Base-by-base conservation (phyloP, 129 eudicot genomes). In the Helichrysum umbraculigerum region DNA sequence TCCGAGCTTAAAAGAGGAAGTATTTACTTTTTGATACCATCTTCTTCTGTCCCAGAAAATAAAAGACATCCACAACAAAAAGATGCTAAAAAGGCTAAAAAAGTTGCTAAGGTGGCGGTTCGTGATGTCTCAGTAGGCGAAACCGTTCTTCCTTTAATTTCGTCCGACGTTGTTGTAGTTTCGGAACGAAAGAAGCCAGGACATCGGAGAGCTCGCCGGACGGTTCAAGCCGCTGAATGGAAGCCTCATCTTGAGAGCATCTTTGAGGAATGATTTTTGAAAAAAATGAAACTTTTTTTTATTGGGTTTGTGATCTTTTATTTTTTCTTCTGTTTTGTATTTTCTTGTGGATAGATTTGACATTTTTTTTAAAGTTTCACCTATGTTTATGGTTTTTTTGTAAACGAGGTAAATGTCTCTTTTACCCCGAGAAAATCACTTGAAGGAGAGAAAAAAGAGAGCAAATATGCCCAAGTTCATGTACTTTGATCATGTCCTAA, bases 1-100 rank as follows among this genome's bases (percentile, higher is more conserved):
- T 57, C 97, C 2, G 96, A 93, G 83, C 97, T 93, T 51, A 93
- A 88, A 76, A 84, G 96, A 28, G 98, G 98, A 9, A 81, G 83
- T 51, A 88, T 93, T 63, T 93, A 93, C 58, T 93, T 93, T 78
- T 73, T 93, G 80, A 83, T 93, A 5, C 98, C 98, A 7, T 78
- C 81, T 0, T 83, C 98, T 3, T 87, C 98, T 1, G 65, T 90
- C 78, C 98, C 96, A 22, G 82, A 83, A 50, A 80, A 85, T 60
- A 89, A 91, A 77, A 85, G 84, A 32, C 71, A 68, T 66, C 78
- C 79, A 17, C 35, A 3, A 16, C 72, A 60, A 39, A 85, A 82
- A 59, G 70, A n/a, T 62, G 41, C 51, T 0, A 85, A 77, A 69
- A 73, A 51, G 74, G 4, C 51, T 4, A 80, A 75, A 37, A 74